Evolutionary conservation across 768 basidiomycete genomes (phyloP).

Genomic region (Collybia mongolica): DNA sequence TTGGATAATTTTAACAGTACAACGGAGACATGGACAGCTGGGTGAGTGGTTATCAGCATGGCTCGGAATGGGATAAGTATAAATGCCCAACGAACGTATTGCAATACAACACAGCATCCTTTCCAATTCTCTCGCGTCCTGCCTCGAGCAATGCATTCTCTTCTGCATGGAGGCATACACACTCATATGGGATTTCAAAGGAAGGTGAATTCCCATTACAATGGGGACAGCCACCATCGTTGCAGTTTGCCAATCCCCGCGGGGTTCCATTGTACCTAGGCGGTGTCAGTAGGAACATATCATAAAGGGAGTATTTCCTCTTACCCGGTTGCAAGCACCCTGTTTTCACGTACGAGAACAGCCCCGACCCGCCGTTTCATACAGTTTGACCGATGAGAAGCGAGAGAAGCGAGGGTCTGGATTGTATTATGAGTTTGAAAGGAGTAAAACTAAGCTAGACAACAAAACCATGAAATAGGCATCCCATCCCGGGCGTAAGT

Average conservation of each 20-base stretch:
- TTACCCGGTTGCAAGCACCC: slow-evolving; percentile 79
- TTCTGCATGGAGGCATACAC: slow-evolving; percentile 95
- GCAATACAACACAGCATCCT: slow-evolving; percentile 88
- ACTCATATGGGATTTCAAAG: slow-evolving; percentile 61
- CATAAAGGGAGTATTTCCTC: slow-evolving; percentile 9
- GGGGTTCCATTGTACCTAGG: slow-evolving; percentile 94
- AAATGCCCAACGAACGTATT: slow-evolving; percentile 87
- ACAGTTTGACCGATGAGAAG: slow-evolving; percentile 88
- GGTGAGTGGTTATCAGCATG: neutral
- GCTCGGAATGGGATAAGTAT: neutral
- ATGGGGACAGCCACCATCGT: slow-evolving; percentile 83
- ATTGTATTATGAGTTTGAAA: neutral
- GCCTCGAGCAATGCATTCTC: slow-evolving; percentile 97
- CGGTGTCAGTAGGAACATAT: slow-evolving; percentile 3
- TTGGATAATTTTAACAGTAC: slow-evolving; percentile 97
- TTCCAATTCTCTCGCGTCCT: slow-evolving; percentile 85
- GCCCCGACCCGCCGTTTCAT: slow-evolving; percentile 98
- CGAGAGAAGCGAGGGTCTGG: slow-evolving; percentile 86
- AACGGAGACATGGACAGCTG: slow-evolving; percentile 97
- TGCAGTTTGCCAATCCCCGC: slow-evolving; percentile 85
- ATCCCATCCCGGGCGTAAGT: slow-evolving; percentile 90
- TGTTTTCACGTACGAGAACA: slow-evolving; percentile 82
- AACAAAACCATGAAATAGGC: slow-evolving; percentile 87
- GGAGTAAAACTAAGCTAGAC: slow-evolving; percentile 11
- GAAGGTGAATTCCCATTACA: slow-evolving; percentile 62